Conservation (phyloP, 371 early-diverging fungal species). For the Haplosporangium sp. region DNA sequence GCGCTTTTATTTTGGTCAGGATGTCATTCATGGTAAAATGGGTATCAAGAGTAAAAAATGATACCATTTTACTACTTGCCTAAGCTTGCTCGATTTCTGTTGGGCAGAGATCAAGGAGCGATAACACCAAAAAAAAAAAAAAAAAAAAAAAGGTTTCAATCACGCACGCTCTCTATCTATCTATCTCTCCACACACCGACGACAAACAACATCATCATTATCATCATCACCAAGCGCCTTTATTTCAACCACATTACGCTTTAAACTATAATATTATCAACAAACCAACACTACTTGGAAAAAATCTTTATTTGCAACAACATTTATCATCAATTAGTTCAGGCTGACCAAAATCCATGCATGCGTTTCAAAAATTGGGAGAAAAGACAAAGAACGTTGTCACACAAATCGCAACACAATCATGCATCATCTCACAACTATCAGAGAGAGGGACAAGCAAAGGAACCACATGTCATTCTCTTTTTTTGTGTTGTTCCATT, state of each 20-base stretch:
- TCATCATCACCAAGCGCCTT: background rate
- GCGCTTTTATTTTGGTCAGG: too few relatives aligned
- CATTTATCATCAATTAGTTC: background rate
- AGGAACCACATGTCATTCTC: constrained; percentile 3
- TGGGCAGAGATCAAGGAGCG: constrained; percentile 52
- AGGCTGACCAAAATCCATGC: background rate
- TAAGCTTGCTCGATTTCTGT: constrained; percentile 21
- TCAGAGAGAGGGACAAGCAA: background rate
- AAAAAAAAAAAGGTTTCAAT: background rate
- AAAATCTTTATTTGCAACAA: background rate
- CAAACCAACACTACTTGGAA: background rate
- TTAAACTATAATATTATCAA: background rate
- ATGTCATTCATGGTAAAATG: background rate
- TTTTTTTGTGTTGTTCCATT: too few relatives aligned
- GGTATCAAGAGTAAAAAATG: background rate
- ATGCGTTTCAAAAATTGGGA: background rate
- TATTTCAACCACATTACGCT: background rate
- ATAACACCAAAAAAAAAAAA: constrained; percentile 19
- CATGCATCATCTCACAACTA: constrained; percentile 9
- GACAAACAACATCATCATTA: background rate
- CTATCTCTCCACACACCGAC: background rate
- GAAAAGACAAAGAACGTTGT: constrained; percentile 13
- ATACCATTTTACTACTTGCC: background rate
- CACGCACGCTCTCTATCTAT: background rate
- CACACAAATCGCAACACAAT: constrained; percentile 13